Evolutionary conservation across 805 yeast genomes (phyloP), one percentile per base, ranked within the genome.

Genomic region (Saccharomycopsis sp.): DNA sequence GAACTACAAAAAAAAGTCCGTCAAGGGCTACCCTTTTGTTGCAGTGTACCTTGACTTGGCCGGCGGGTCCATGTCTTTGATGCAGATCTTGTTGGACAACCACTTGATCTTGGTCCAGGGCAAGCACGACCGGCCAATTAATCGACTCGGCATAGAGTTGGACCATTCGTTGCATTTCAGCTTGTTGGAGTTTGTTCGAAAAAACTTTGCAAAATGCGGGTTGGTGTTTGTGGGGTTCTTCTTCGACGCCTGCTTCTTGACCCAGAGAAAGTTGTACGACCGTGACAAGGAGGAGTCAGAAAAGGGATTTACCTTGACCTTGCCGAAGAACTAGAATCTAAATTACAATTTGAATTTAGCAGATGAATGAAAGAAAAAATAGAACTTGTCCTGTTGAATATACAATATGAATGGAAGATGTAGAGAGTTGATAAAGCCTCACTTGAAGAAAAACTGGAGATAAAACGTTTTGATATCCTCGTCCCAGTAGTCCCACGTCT

Each of bases 401-500:
- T n/a, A n/a, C n/a, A n/a, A n/a, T n/a, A n/a, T n/a, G n/a, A n/a
- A n/a, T n/a, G n/a, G n/a, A n/a, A n/a, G n/a, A n/a, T n/a, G n/a
- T n/a, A n/a, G n/a, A n/a, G n/a, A n/a, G n/a, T n/a, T n/a, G n/a
- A n/a, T n/a, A n/a, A n/a, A n/a, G n/a, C n/a, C n/a, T 25, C 37
- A 45, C 42, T 26, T 44, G 48, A 73, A 86, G 50, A 82, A 67
- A 35, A 86, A 55, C 58, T 87, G 96, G 12, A 87, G 52, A 53
- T 75, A 83, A 51, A 74, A 83, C 46, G 73, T 79, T 45, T 71
- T 70, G 1, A 77, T 64, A 52, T 83, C 94, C 5, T 54, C 56
- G 56, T 87, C 94, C 79, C 83, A 87, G 55, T 67, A 70, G 52
- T 80, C 74, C 81, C 87, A 83, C 4, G 53, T 56, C 3, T 39